A percentile compares a stretch with the other conserved stretches of the same genome.
These are phyloP conservation scores for Ophiognomonia clavigignenti-juglandacearum DNA, from an alignment of 2,329 filamentous ascomycete genomes.

Conservation along the genomic window DNA sequence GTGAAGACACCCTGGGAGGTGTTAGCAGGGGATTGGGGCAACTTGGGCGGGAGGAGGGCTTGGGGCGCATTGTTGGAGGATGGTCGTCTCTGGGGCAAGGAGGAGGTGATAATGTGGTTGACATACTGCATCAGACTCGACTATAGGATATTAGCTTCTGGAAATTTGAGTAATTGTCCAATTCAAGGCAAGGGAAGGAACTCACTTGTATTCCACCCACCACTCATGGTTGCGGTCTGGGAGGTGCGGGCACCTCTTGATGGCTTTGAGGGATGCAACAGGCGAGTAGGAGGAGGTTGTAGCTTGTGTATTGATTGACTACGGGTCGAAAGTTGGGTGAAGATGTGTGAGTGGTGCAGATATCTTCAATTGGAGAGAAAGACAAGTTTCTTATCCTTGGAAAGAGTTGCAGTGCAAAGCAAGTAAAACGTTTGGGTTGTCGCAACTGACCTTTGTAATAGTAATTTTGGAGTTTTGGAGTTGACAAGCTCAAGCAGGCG, in stretches of 20 bases:
- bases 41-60: slow-evolving; percentile 19
- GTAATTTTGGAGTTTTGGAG: no score
- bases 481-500: no score
- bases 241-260: neutral
- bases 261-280: neutral
- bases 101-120: slow-evolving; percentile 22
- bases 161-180: neutral
- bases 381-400: no score
- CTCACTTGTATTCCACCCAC: slow-evolving; percentile 89
- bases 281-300: no score
- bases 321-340: no score
- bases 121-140: slow-evolving; percentile 90
- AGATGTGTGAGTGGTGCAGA: no score
- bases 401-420: no score
- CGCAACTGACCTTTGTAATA: no score
- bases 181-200: slow-evolving; percentile 6
- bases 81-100: neutral
- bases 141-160: slow-evolving; percentile 29
- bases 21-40: slow-evolving; percentile 1
- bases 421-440: no score
- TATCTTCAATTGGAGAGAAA: no score
- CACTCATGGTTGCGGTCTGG: slow-evolving; percentile 51
- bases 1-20: slow-evolving; percentile 80
- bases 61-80: neutral
- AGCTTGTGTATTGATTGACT: no score